Percentiles rank a stretch among this genome's conserved stretches.
Conservation (phyloP, 352 stramenopile species). For the Phytophthora gonapodyides region DNA sequence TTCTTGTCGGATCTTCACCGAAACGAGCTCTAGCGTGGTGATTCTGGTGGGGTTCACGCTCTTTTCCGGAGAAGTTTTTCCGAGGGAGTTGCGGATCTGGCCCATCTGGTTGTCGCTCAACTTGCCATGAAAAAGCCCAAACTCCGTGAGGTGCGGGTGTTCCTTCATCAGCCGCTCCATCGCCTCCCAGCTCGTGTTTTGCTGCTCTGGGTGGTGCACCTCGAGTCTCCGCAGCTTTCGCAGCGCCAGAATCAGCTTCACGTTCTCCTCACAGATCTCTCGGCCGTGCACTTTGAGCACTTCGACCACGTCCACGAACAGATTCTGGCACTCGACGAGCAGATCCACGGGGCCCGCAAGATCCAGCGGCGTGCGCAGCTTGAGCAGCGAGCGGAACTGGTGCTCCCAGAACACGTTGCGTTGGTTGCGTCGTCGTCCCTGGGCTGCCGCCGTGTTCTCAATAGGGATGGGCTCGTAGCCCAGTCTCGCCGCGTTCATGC, state of each 20-base stretch:
- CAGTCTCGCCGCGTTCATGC: conserved; percentile 25
- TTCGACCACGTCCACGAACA: conserved; percentile 65
- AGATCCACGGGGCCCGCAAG: conserved; percentile 11
- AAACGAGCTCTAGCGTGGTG: conserved; percentile 65
- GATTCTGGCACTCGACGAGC: conserved; percentile 9
- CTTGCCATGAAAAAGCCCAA: conserved; percentile 80
- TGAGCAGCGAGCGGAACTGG: conserved; percentile 54
- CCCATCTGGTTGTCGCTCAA: conserved; percentile 50
- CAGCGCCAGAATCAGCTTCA: conserved; percentile 48
- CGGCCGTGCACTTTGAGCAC: conserved; percentile 66
- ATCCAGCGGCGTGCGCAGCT: conserved; percentile 28
- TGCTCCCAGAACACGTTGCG: conserved; percentile 63
- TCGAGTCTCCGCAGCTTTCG: conserved; percentile 56
- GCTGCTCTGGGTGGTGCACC: conserved; percentile 77
- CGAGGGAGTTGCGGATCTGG: conserved; percentile 41
- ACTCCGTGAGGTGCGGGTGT: conserved; percentile 41
- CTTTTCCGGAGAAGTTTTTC: conserved; percentile 6
- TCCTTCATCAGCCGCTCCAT: conserved; percentile 38
- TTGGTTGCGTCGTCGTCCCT: conserved; percentile 41
- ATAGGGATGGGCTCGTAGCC: conserved; percentile 16
- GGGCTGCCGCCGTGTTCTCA: conserved; percentile 17
- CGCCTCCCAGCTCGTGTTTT: conserved; percentile 52
- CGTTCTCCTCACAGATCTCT: conserved; percentile 60
- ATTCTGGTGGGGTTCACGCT: conserved; percentile 29
- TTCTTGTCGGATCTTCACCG: conserved; percentile 58